Evolutionary conservation across 768 basidiomycete species (phyloP).

Genomic region (Antrodiella citrinella): DNA sequence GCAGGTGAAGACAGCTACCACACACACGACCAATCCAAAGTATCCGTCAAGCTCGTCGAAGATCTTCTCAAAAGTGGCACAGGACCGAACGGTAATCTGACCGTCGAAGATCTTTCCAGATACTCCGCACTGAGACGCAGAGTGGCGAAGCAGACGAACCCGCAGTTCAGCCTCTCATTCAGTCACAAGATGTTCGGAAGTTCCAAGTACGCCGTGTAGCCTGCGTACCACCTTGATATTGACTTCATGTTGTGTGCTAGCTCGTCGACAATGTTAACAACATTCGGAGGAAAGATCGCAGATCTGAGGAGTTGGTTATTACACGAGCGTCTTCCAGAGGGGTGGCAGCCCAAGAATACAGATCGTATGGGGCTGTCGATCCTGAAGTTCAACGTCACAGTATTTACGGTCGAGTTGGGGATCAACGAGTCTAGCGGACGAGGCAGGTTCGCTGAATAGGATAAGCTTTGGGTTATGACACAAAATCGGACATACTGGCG

Average conservation of each 20-base stretch:
- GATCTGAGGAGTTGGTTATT: conserved; percentile 47
- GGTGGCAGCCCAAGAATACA: conserved; percentile 60
- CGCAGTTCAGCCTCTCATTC: conserved; percentile 42
- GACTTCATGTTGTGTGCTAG: too few relatives aligned
- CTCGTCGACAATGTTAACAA: conserved; percentile 52
- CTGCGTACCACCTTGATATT: too few relatives aligned
- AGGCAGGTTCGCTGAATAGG: too few relatives aligned
- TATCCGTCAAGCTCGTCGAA: conserved; percentile 37
- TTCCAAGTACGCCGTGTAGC: conserved; percentile 45
- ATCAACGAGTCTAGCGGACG: conserved; percentile 16
- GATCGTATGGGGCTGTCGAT: conserved; percentile 54
- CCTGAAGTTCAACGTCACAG: conserved; percentile 38
- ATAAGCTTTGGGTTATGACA: too few relatives aligned
- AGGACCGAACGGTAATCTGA: conserved; percentile 44
- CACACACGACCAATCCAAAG: conserved; percentile 46
- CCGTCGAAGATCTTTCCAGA: conserved; percentile 47
- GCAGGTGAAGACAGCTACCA: conserved; percentile 45
- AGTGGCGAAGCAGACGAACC: conserved; percentile 44
- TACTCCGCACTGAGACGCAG: conserved; percentile 53
- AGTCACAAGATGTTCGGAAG: conserved; percentile 58
- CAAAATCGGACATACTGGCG: too few relatives aligned
- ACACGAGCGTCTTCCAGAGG: conserved; percentile 63
- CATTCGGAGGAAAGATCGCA: conserved; percentile 55
- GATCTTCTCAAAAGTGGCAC: conserved; percentile 52
- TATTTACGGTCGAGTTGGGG: conserved; percentile 22